Conservation (phyloP, 768 basidiomycete genomes). For the Suillus subaureus region DNA sequence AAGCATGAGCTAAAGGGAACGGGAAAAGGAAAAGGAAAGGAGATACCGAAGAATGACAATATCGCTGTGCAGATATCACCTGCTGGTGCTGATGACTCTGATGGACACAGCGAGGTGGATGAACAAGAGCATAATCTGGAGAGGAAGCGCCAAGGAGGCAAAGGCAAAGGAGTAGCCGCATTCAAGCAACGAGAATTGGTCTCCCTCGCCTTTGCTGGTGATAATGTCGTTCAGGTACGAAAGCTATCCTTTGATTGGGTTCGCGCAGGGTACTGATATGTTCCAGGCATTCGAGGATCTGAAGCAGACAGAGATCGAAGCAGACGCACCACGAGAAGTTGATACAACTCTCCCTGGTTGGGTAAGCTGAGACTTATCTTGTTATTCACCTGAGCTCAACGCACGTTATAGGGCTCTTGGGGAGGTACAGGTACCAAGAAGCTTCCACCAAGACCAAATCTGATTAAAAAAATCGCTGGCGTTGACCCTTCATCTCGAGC, state of each 20-base stretch:
- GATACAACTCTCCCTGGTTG: conserved; percentile 94
- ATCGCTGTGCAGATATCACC: neutral
- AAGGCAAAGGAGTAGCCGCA: conserved; percentile 51
- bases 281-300: conserved; percentile 81
- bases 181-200: conserved; percentile 94
- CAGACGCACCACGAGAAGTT: conserved; percentile 84
- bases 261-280: neutral
- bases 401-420: conserved; percentile 77
- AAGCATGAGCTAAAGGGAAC: conserved; percentile 17
- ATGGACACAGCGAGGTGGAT: conserved; percentile 67
- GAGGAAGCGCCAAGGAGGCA: conserved; percentile 44
- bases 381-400: conserved; percentile 4
- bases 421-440: conserved; percentile 75
- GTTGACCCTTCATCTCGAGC: conserved; percentile 77
- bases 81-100: conserved; percentile 46
- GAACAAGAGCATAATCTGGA: conserved; percentile 60
- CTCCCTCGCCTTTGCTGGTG: conserved; percentile 93
- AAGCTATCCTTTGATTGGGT: neutral
- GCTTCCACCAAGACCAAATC: conserved; percentile 61
- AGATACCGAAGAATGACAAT: conserved; percentile 2
- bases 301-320: conserved; percentile 80
- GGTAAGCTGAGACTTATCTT: conserved; percentile 48
- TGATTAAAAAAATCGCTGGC: conserved; percentile 82
- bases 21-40: conserved; percentile 25
- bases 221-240: conserved; percentile 89